A percentile compares a stretch with the other conserved stretches of the same genome.
Evolutionary conservation across 192 early-diverging fungal species (phyloP).

Genomic region (Mortierella hygrophila): DNA sequence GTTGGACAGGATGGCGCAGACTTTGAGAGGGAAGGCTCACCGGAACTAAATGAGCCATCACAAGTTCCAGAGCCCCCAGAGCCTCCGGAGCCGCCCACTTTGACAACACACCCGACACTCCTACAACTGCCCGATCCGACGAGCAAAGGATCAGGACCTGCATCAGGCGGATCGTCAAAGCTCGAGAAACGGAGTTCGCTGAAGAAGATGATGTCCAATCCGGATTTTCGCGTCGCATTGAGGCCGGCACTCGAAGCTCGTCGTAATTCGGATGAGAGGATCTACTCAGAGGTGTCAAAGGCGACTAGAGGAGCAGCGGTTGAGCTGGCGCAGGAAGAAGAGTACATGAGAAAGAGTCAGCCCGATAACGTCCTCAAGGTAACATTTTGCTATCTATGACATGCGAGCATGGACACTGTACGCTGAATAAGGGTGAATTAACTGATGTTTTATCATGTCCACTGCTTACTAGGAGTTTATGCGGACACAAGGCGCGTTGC

Average conservation of each 20-base stretch:
- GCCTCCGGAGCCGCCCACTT: background rate
- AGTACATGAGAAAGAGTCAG: slow-evolving; percentile 43
- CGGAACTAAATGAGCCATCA: slow-evolving; percentile 2
- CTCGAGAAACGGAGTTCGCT: slow-evolving; percentile 10
- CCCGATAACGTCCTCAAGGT: slow-evolving; percentile 55
- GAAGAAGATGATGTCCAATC: slow-evolving; percentile 41
- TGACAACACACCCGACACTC: background rate
- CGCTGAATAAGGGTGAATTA: background rate
- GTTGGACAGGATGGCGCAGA: slow-evolving; percentile 21
- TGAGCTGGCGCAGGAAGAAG: slow-evolving; percentile 50
- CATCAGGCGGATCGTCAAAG: background rate
- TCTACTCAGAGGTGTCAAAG: slow-evolving; percentile 19
- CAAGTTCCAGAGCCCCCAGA: background rate
- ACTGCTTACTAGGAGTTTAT: slow-evolving; percentile 42
- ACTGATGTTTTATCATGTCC: background rate
- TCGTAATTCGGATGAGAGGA: slow-evolving; percentile 48
- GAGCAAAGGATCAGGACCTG: background rate
- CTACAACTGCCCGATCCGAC: background rate
- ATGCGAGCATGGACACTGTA: background rate
- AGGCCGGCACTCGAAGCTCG: slow-evolving; percentile 22
- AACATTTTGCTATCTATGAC: background rate
- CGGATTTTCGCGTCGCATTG: slow-evolving; percentile 32
- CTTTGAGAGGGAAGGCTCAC: background rate
- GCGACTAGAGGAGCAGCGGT: slow-evolving; percentile 42
- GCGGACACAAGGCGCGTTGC: slow-evolving; percentile 52